Base-by-base conservation (phyloP, 2,329 filamentous ascomycete genomes). In the Penicillium oxalicum region DNA sequence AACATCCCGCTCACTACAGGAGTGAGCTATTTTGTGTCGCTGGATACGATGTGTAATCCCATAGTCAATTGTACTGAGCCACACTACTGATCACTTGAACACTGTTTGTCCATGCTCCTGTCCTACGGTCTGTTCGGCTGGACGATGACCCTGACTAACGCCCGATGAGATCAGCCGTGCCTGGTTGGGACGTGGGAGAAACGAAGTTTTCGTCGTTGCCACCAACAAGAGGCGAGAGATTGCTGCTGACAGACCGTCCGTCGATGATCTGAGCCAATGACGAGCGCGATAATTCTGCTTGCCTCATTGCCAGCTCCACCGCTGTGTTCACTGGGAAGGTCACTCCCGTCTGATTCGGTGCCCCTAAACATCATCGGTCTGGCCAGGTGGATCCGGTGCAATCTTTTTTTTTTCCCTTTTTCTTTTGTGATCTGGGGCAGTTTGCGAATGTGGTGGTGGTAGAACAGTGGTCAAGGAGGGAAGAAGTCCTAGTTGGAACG, bases 381-480 rank as follows among this genome's bases (percentile, higher is more conserved):
- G 62, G 24, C 33, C 44, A 48, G 54, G 62, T 66, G 64, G 64
- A 61, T 57, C 52, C 51, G 48, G 52, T 49, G 13, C 32, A 43
- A 32, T 41, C n/a, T 25, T 32, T 8, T 7, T 32, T 32, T 32
- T 32, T 32, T 32, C 18, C 18, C 18, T 18, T 18, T 18, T 18
- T 18, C 18, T 18, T 18, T 54, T 56, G 53, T 52, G 55, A 66
- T 67, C 61, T 58, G 58, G 62, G 59, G 62, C 54, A 45, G 51
- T 18, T 18, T 18, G 18, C 18, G 18, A 18, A 18, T 1, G 18
- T 18, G 18, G 18, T 18, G 18, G 18, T 18, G 18, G 18, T 18
- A 18, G 18, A 18, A 18, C 18, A 18, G 2, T 18, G 18, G 52
- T 45, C 27, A 29, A 41, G 2, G 27, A 44, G 39, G 42, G 35